Base-by-base conservation (phyloP, 768 basidiomycete genomes). In the Trametes cubensis region DNA sequence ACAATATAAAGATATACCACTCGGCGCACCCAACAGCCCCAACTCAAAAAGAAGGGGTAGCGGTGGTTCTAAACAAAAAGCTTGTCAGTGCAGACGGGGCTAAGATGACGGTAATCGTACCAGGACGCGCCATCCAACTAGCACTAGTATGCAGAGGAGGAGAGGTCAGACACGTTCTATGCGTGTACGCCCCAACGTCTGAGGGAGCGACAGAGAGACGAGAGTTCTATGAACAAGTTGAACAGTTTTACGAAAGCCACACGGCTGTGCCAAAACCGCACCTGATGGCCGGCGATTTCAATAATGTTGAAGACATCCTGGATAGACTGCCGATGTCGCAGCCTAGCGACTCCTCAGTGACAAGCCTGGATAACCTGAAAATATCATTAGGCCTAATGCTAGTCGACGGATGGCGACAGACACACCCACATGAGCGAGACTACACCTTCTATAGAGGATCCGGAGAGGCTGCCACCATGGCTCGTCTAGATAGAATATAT, bases 21-120 rank as follows among this genome's bases (percentile, higher is more conserved):
- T 46, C 52, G 2, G 42, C 28, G 3, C 51, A 61, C 45, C 52
- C 28, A 13, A 2, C 17, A 0, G 20, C 42, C 10, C 60, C 60
- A 6, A 54, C 60, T 13, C 44, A 45, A n/a, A 61, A 41, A 25
- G 60, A 52, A 39, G 58, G 58, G 1, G 58, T 60, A 0, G 58
- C 58, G 11, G 21, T 60, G 2, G 42, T 60, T 25, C 39, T 60
- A 17, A 60, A 55, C 28, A 28, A 14, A 14, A 55, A 55, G n/a
- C 14, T 55, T 8, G 7, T 55, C 25, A 55, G 26, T 18, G 14
- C 26, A 2, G 42, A 45, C 6, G 42, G 26, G 1, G 42, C 26
- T 17, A 45, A 34, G 34, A n/a, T 34, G 26, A 21, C 6, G 20
- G 54, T 30, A 11, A 2, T 55, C 2, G 10, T 45, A 7, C 41